Evolutionary conservation across 1,139 yeast species (phyloP).

Genomic region (Hyphopichia pseudoburtonii): DNA sequence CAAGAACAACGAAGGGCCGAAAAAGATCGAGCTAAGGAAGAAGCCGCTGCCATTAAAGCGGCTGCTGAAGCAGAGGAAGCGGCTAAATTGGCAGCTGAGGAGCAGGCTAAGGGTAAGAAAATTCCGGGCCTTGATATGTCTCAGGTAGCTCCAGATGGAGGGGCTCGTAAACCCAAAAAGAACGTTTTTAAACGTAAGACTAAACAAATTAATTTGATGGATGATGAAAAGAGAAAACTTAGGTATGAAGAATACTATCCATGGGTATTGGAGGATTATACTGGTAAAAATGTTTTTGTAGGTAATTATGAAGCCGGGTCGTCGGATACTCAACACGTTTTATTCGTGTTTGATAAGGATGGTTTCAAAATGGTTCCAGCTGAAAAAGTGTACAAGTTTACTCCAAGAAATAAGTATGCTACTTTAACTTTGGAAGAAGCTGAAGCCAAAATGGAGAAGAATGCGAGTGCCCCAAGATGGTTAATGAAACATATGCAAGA

Average conservation of each 20-base stretch:
- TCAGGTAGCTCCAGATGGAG: slow-evolving; percentile 91
- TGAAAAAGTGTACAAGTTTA: slow-evolving; percentile 88
- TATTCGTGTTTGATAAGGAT: slow-evolving; percentile 80
- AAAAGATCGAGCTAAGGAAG: slow-evolving; percentile 32
- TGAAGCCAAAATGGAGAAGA: slow-evolving; percentile 88
- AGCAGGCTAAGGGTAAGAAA: slow-evolving; percentile 16
- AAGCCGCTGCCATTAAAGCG: slow-evolving; percentile 15
- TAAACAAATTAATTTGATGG: slow-evolving; percentile 74
- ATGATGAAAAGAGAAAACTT: slow-evolving; percentile 76
- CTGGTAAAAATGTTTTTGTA: slow-evolving; percentile 90
- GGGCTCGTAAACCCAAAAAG: slow-evolving; percentile 70
- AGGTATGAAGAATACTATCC: slow-evolving; percentile 96
- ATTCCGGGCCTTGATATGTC: slow-evolving; percentile 51
- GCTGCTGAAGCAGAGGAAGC: slow-evolving; percentile 2
- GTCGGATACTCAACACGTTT: slow-evolving; percentile 75
- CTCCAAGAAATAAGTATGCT: slow-evolving; percentile 90
- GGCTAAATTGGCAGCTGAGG: slow-evolving; percentile 8
- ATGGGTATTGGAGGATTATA: slow-evolving; percentile 97
- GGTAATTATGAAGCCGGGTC: slow-evolving; percentile 96
- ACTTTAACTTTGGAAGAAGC: slow-evolving; percentile 95
- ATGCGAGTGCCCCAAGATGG: slow-evolving; percentile 86
- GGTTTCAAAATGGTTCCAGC: slow-evolving; percentile 95
- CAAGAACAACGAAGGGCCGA: slow-evolving; percentile 31
- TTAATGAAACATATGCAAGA: slow-evolving; percentile 87
- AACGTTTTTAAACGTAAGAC: slow-evolving; percentile 76